Conservation (phyloP, 257 asterid genomes). For the Solanum medicagineum region DNA sequence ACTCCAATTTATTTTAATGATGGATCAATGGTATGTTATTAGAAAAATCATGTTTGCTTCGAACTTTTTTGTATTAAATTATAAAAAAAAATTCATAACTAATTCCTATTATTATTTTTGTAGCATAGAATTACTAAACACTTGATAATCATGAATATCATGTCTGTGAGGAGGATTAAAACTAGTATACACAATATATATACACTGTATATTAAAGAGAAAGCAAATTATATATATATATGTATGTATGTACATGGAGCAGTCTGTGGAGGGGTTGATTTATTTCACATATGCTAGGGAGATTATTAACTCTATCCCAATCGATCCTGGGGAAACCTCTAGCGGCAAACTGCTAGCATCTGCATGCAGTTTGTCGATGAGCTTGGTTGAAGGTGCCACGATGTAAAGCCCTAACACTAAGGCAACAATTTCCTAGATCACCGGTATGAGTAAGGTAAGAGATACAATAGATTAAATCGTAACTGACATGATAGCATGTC, state of each 20-base stretch:
- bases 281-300: constrained; percentile 37
- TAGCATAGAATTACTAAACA: background rate
- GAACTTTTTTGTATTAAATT: no score
- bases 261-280: constrained; percentile 14
- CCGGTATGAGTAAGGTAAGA: constrained; percentile 19
- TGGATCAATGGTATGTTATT: no score
- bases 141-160: background rate
- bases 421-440: constrained; percentile 22
- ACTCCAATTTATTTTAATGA: no score
- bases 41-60: no score
- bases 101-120: background rate
- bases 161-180: background rate
- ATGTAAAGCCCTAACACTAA: constrained; percentile 18
- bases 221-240: background rate
- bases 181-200: background rate
- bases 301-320: constrained; percentile 23
- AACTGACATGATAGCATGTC: constrained; percentile 9
- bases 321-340: background rate
- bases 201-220: background rate
- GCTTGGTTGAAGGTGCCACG: constrained; percentile 11
- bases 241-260: constrained; percentile 39
- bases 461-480: constrained; percentile 13
- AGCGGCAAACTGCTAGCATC: constrained; percentile 20
- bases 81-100: no score
- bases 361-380: constrained; percentile 25